Base-by-base conservation (phyloP, 2,329 filamentous ascomycete genomes). In the Ilyonectria robusta region DNA sequence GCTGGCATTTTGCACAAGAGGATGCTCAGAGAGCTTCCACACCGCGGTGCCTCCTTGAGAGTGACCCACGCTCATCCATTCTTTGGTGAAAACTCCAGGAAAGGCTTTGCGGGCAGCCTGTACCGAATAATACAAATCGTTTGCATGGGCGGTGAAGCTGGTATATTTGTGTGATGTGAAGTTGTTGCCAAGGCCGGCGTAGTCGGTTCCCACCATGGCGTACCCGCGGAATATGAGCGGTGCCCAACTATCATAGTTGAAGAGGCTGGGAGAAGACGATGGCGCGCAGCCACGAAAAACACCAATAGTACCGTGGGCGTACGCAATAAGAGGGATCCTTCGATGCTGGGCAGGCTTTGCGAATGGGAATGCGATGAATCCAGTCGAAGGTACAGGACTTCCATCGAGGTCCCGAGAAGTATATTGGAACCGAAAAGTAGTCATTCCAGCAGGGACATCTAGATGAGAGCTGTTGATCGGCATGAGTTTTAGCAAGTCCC, bases 191-290 rank as follows among this genome's bases (percentile, higher is more conserved):
- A 74, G 59, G 21, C 72, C 72, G 23, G 69, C 65, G 46, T 70
- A 75, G 56, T 75, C 73, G 11, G 73, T 70, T 13, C 69, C 73
- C 17, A 75, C 62, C 19, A 72, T 61, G 7, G 70, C 70, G 31
- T 68, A 72, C 2, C 68, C 70, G 13, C 53, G 46, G 13, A 55
- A 29, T 15, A 70, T 42, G 0, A 68, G 56, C 10, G 56, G 46
- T 19, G 62, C 47, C 70, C 70, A 72, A n/a, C 63, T 69, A 8
- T 21, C n/a, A 42, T 69, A 67, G 42, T 70, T 66, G 35, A 63
- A 70, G 11, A 70, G 37, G 13, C 13, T 53, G 1, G 63, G 66
- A 11, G 56, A 53, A n/a, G 62, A 62, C 3, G 70, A 71, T 21
- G 70, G 66, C 15, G 69, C 70, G 53, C 70, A 72, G 48, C 66